phyloP scores from a whole-genome alignment of 345 rosid genomes.

The Boechera retrofracta region DNA sequence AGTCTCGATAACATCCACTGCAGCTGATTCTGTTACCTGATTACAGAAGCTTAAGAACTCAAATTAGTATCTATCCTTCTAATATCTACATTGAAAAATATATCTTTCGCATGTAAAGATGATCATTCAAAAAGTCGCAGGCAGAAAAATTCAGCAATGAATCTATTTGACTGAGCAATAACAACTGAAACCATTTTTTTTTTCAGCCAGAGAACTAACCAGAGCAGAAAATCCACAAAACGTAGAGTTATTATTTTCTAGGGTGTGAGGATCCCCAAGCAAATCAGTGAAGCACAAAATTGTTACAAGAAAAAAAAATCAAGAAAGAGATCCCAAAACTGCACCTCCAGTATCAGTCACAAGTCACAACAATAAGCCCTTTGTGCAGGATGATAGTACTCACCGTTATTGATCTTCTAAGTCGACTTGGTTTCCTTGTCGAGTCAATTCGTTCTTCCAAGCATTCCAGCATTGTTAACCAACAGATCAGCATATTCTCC shows the following conservation, averaged over 20 bases:
- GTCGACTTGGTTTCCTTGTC: constrained; percentile 4
- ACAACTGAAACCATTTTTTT: constrained; percentile 20
- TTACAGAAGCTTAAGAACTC: constrained; percentile 40
- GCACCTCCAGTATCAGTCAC: constrained; percentile 19
- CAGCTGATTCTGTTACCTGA: constrained; percentile 94
- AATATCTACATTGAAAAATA: constrained; percentile 1
- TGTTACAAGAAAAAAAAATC: constrained; percentile 2
- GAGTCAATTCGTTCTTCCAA: constrained; percentile 19
- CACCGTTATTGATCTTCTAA: constrained; percentile 86
- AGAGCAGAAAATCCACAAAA: constrained; percentile 11
- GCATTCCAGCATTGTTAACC: constrained; percentile 84
- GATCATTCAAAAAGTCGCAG: constrained; percentile 6
- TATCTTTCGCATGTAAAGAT: constrained; percentile 7
- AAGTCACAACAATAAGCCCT: constrained; percentile 22
- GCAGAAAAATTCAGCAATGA: constrained; percentile 20
- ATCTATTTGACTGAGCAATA: constrained; percentile 22
- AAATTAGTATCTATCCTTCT: constrained; percentile 34
- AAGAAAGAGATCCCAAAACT: neutral
- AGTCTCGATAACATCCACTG: constrained; percentile 79
- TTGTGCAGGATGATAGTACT: constrained; percentile 48
- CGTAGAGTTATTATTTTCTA: constrained; percentile 13
- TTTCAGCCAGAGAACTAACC: constrained; percentile 17
- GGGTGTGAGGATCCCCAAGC: constrained; percentile 19
- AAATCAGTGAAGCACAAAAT: constrained; percentile 12
- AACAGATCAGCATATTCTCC: constrained; percentile 97